These are phyloP conservation scores for Termitomyces sp. DNA, from an alignment of 768 basidiomycete genomes.

Conservation along the genomic window DNA sequence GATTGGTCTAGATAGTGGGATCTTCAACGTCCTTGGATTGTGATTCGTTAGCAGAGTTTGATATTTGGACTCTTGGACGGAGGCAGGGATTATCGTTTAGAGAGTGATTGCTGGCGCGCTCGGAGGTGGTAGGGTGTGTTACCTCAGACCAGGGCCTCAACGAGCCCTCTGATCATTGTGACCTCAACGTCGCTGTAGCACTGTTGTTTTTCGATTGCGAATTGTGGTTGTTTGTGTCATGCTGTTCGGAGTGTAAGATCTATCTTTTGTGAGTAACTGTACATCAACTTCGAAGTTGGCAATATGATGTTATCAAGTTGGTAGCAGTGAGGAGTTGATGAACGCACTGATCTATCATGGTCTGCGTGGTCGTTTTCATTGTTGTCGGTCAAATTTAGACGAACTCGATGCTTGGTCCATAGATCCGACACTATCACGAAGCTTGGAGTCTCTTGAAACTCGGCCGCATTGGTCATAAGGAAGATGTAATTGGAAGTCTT, in stretches of 20 bases:
- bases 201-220: not conserved
- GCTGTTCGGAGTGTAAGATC: not conserved
- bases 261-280: not conserved
- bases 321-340: not conserved
- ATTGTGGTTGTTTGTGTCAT: not conserved
- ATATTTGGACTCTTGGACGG: conserved; percentile 39
- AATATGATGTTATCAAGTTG: too few species aligned
- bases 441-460: conserved; percentile 32
- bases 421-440: conserved; percentile 38
- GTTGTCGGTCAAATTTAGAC: not conserved
- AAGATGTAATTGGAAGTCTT: conserved; percentile 40
- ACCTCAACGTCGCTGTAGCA: conserved; percentile 8
- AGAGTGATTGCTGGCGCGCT: conserved; percentile 16
- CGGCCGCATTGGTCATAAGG: conserved; percentile 54
- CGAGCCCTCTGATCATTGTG: conserved; percentile 30
- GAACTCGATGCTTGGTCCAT: conserved; percentile 19
- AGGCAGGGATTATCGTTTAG: conserved; percentile 28
- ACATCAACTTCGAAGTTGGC: too few species aligned
- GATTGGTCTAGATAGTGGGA: conserved; percentile 49
- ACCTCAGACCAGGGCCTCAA: conserved; percentile 43
- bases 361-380: not conserved
- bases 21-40: conserved; percentile 63
- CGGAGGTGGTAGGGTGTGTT: conserved; percentile 8
- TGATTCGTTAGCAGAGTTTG: conserved; percentile 44
- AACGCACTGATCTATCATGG: not conserved